Base-by-base conservation (phyloP, 1,284 basidiomycete genomes). In the Cerrena zonata region DNA sequence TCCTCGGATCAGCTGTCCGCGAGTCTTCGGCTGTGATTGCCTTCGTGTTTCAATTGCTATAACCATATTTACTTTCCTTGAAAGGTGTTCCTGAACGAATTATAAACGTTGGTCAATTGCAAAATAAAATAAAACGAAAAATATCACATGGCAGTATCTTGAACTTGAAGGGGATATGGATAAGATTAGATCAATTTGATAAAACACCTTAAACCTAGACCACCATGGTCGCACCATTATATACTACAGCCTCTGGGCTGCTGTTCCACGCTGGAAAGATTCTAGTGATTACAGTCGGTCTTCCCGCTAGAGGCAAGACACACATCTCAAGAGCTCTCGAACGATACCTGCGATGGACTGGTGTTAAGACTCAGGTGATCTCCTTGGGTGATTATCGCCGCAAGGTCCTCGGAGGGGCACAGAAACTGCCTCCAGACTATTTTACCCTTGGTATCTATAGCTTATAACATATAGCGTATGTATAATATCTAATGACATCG, bases 261-360 rank as follows among this genome's bases (percentile, higher is more conserved):
- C 83, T 96, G 41, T 96, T 88, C 71, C 93, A 96, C 69, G 93
- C 93, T 10, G 94, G 94, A 62, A 92, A 96, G 69, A 95, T 97
- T 63, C 76, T 96, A 15, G 89, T 97, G 49, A 76, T 93, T 51
- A 91, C 93, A 12, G 89, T 97, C 54, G 94, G 94, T 15, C 77
- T 97, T 1, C 94, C 94, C 23, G 92, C 91, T 4, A 81, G 94
- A 48, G 94, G 94, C 43, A 98, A 98, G 72, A 98, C 94, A 0
- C 96, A 99, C 68, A 90, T 99, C 51, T 94, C 94, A 1, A 83
- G 95, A 48, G 87, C 95, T 18, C 79, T 99, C 25, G 94, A 99
- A 66, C 84, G 96, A 22, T 99, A 99, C 69, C 80, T 99, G 1
- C 80, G 92, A 62, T 99, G 96, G 96, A 89, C 94, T 64, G 95